Evolutionary conservation across 768 basidiomycete species (phyloP).

Genomic region (Rhodotorula kratochvilovae): DNA sequence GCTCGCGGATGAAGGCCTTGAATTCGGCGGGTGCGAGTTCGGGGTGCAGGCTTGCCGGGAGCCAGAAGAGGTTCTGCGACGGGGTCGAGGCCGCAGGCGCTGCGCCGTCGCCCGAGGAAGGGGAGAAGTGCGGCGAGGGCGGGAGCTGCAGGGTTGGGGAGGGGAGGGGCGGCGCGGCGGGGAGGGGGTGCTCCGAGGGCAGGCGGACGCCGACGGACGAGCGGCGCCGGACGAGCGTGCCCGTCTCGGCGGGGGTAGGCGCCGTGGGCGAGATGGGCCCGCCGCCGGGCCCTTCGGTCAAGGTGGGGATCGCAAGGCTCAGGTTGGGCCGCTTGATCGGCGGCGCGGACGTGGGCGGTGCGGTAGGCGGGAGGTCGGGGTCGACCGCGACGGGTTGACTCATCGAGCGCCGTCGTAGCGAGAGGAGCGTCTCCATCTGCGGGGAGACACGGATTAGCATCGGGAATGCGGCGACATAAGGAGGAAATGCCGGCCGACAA

Average conservation of each 20-base stretch:
- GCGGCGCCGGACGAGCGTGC: constrained; percentile 30
- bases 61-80: constrained; percentile 76
- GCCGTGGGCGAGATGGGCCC: constrained; percentile 39
- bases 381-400: constrained; percentile 39
- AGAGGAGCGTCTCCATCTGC: constrained; percentile 39
- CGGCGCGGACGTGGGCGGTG: constrained; percentile 41
- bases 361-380: constrained; percentile 42
- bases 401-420: constrained; percentile 40
- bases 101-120: constrained; percentile 39
- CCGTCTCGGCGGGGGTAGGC: constrained; percentile 38
- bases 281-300: constrained; percentile 2
- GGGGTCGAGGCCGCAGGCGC: constrained; percentile 67
- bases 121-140: not conserved
- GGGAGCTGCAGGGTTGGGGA: not conserved
- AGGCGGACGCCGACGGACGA: constrained; percentile 13
- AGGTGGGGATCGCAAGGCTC: constrained; percentile 11
- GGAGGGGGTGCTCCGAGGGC: constrained; percentile 31
- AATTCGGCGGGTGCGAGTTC: constrained; percentile 97
- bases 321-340: constrained; percentile 20
- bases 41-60: constrained; percentile 90
- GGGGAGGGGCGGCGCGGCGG: constrained; percentile 2
- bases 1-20: constrained; percentile 87
- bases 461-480: too few species aligned
- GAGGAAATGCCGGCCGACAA: not conserved
- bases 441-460: fast-evolving